phyloP scores from a whole-genome alignment of 306 rosid genomes.

The Parietaria judaica region DNA sequence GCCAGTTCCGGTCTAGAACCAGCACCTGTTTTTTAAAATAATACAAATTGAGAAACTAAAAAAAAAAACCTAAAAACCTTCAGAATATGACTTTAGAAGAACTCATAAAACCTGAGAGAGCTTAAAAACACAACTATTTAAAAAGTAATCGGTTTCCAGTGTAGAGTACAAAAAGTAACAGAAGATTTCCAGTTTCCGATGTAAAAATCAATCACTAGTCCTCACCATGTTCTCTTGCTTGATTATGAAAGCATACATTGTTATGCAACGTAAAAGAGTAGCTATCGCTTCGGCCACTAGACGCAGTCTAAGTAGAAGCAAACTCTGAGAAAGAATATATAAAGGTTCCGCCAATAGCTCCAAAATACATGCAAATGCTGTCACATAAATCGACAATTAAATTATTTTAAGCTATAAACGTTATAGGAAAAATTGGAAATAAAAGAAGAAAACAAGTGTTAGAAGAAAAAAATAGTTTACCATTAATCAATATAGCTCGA shows the following conservation, averaged over 20 bases:
- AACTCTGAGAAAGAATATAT: conserved; percentile 81
- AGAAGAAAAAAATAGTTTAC: conserved; percentile 22
- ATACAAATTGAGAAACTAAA: no score
- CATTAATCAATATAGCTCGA: conserved; percentile 86
- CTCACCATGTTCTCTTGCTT: conserved; percentile 61
- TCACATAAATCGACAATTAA: conserved; percentile 24
- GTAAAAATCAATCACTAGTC: conserved; percentile 11
- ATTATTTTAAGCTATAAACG: neutral
- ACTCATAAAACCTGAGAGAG: no score
- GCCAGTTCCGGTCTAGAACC: no score
- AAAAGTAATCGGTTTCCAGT: no score
- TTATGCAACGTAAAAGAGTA: conserved; percentile 72
- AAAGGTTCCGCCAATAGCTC: conserved; percentile 94
- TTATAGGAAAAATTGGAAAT: no score
- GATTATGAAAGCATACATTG: conserved; percentile 59
- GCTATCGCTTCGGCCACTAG: conserved; percentile 76
- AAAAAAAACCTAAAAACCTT: no score
- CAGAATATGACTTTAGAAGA: no score
- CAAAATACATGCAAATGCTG: conserved; percentile 83
- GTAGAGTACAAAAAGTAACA: no score
- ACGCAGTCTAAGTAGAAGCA: conserved; percentile 71
- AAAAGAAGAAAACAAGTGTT: neutral
- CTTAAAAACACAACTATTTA: no score
- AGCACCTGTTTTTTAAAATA: no score
- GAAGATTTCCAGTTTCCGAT: neutral